Conservation (phyloP, 306 rosid species). For the Cucurbita argyrosperma region DNA sequence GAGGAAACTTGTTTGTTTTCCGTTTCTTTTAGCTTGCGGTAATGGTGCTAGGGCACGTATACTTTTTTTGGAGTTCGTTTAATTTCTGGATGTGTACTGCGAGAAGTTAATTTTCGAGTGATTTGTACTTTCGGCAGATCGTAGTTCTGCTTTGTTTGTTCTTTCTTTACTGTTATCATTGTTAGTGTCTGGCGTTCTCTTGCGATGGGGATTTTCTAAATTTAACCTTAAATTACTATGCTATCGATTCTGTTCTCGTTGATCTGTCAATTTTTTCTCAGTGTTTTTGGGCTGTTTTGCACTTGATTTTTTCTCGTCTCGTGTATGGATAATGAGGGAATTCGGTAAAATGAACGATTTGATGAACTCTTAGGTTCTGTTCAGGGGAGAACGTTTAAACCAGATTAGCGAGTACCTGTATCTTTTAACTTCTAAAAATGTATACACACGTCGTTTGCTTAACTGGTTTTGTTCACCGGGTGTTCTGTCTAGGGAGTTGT, state of each 20-base stretch:
- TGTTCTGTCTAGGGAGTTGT: neutral
- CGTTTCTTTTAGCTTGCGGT: neutral
- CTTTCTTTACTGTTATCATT: neutral
- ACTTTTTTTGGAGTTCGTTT: neutral
- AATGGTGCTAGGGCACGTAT: neutral
- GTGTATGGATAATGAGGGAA: neutral
- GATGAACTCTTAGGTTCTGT: neutral
- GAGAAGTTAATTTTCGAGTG: neutral
- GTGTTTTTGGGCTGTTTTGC: neutral
- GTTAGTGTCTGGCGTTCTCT: neutral
- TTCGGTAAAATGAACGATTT: neutral
- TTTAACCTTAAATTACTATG: neutral
- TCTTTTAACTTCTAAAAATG: neutral
- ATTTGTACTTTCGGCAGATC: neutral
- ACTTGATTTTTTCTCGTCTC: neutral
- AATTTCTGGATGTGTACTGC: neutral
- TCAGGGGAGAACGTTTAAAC: neutral
- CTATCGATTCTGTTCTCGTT: slow-evolving; percentile 4
- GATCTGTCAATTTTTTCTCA: neutral
- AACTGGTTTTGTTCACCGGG: neutral
- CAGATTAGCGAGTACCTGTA: neutral
- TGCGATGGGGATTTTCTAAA: neutral
- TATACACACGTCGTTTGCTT: neutral
- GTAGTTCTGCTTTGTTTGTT: neutral
- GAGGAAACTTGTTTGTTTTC: neutral